These are phyloP conservation scores for Gorgonomyces haynaldii DNA, from an alignment of 192 early-diverging fungal species.

Conservation along the genomic window DNA sequence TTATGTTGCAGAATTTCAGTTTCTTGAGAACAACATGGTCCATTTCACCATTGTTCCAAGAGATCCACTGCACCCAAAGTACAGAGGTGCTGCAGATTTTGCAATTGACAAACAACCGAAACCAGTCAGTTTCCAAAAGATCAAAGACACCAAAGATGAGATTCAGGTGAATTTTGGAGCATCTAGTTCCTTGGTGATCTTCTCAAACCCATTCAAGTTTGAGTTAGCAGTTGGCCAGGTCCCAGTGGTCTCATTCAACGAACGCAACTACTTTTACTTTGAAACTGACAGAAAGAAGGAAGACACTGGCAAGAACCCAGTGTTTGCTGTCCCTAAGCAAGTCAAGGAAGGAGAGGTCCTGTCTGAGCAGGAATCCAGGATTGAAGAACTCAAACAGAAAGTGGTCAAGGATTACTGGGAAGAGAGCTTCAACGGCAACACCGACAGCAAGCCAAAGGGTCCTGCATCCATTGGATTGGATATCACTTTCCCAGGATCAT, in stretches of 20 bases:
- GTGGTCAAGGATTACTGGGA: conserved; percentile 59
- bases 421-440: conserved; percentile 78
- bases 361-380: conserved; percentile 22
- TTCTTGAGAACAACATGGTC: conserved; percentile 23
- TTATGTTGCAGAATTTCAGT: conserved; percentile 9
- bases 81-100: conserved; percentile 58
- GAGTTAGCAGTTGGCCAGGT: conserved; percentile 42
- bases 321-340: neutral
- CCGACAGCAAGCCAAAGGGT: conserved; percentile 91
- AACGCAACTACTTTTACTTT: conserved; percentile 69
- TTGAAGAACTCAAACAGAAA: conserved; percentile 31
- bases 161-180: conserved; percentile 30
- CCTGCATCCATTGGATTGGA: conserved; percentile 78
- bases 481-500: conserved; percentile 71
- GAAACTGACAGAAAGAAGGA: conserved; percentile 62
- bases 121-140: conserved; percentile 32
- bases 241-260: conserved; percentile 65
- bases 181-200: conserved; percentile 37
- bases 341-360: conserved; percentile 8
- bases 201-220: conserved; percentile 46
- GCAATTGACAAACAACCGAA: conserved; percentile 2
- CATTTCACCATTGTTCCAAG: conserved; percentile 57
- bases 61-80: conserved; percentile 46
- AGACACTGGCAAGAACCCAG: conserved; percentile 13
- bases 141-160: conserved; percentile 16